A percentile compares a stretch with the other conserved stretches of the same genome.
These are phyloP conservation scores for Leucosporidium creatinivorum DNA, from an alignment of 768 basidiomycete species.

Conservation along the genomic window DNA sequence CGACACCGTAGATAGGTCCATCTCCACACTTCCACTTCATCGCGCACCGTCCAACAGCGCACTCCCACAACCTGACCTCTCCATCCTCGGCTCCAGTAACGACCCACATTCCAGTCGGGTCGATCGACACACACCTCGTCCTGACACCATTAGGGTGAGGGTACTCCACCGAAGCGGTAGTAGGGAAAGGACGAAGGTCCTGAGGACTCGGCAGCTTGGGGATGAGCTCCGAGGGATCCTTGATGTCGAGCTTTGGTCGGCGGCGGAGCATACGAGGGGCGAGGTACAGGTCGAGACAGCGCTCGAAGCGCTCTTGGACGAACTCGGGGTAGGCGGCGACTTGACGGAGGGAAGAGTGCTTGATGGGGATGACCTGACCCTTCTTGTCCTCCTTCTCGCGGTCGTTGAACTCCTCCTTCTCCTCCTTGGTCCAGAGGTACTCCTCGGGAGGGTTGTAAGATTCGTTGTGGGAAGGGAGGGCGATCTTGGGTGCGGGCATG, in stretches of 20 bases:
- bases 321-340: constrained; percentile 88
- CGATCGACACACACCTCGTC: constrained; percentile 66
- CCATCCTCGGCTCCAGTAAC: constrained; percentile 87
- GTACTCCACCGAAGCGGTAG: constrained; percentile 66
- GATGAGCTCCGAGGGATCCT: constrained; percentile 66
- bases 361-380: constrained; percentile 78
- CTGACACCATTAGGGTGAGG: constrained; percentile 57
- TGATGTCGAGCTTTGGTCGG: constrained; percentile 59
- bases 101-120: constrained; percentile 85
- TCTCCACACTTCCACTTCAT: constrained; percentile 71
- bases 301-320: constrained; percentile 85
- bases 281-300: constrained; percentile 92
- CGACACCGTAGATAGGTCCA: constrained; percentile 60
- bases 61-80: constrained; percentile 81
- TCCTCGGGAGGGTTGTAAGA: constrained; percentile 98
- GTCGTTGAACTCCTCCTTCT: constrained; percentile 72
- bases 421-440: constrained; percentile 78
- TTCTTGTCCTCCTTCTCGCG: constrained; percentile 83
- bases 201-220: constrained; percentile 89
- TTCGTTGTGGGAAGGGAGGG: constrained; percentile 85
- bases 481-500: constrained; percentile 83
- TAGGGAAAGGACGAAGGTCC: constrained; percentile 90
- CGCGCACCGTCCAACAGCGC: constrained; percentile 77
- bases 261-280: constrained; percentile 82
- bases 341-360: constrained; percentile 71